Conservation (phyloP, 2,329 filamentous ascomycete genomes). For the Elsinoe batatas region DNA sequence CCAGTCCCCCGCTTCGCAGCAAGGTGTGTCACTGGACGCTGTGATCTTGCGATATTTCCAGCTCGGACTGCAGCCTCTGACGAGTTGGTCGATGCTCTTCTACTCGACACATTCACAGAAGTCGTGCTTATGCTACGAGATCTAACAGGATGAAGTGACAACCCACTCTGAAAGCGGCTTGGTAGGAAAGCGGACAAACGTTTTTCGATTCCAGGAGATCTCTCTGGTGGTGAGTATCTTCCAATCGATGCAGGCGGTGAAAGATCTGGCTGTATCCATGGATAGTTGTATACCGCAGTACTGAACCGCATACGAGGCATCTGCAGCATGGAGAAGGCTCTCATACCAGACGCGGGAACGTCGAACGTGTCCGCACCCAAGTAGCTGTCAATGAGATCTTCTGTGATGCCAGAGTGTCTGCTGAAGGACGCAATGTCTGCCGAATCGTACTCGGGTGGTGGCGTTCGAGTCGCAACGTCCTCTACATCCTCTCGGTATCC, state of each 20-base stretch:
- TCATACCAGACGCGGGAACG: background rate
- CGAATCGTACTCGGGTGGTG: no score
- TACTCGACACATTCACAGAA: background rate
- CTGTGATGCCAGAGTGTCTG: background rate
- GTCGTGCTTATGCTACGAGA: background rate
- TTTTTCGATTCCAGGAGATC: no score
- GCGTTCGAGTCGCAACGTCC: slow-evolving; percentile 33
- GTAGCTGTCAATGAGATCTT: background rate
- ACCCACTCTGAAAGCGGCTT: background rate
- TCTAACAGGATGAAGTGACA: background rate
- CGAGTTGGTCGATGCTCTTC: background rate
- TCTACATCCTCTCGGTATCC: slow-evolving; percentile 47
- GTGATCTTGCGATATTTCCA: background rate
- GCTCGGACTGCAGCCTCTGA: slow-evolving; percentile 2
- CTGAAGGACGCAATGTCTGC: background rate
- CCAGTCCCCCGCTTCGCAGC: no score
- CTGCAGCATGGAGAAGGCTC: background rate
- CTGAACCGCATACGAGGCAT: background rate
- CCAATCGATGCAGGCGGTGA: background rate
- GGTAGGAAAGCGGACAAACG: background rate
- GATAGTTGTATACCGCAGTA: background rate
- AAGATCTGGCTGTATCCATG: background rate
- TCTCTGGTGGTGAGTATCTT: background rate
- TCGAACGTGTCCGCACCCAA: background rate
- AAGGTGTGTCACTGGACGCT: background rate